phyloP scores from a whole-genome alignment of 345 rosid genomes.

The Passiflora organensis region DNA sequence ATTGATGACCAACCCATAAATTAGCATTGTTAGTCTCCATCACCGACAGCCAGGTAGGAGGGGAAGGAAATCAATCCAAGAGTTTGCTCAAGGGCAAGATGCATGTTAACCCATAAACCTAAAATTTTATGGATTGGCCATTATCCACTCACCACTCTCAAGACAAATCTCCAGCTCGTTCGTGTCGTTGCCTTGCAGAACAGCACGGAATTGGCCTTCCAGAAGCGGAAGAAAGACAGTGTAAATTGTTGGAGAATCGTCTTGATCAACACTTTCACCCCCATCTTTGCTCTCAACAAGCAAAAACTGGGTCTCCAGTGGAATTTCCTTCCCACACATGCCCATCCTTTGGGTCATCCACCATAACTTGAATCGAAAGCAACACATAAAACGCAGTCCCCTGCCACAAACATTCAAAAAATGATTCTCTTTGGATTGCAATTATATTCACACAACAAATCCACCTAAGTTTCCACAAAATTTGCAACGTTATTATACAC shows the following conservation, averaged over 20 bases:
- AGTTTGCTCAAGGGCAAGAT: slow-evolving; percentile 8
- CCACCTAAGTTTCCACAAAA: too few relatives aligned
- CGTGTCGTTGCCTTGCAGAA: slow-evolving; percentile 78
- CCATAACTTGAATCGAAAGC: slow-evolving; percentile 96
- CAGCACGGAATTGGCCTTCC: slow-evolving; percentile 95
- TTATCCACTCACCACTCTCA: slow-evolving; percentile 83
- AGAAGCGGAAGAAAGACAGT: slow-evolving; percentile 91
- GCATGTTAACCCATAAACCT: slow-evolving; percentile 11
- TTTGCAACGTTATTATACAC: too few relatives aligned
- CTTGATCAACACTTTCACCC: slow-evolving; percentile 42
- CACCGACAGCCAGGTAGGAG: slow-evolving; percentile 15
- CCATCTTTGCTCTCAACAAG: slow-evolving; percentile 73
- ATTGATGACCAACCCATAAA: slow-evolving; percentile 16
- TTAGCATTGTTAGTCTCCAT: slow-evolving; percentile 15
- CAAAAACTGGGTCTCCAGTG: slow-evolving; percentile 96
- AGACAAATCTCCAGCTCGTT: slow-evolving; percentile 87
- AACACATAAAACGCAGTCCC: slow-evolving; percentile 75
- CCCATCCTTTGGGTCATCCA: slow-evolving; percentile 99
- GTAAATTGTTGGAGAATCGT: slow-evolving; percentile 57
- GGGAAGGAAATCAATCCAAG: slow-evolving; percentile 16
- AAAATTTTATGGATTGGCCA: slow-evolving; percentile 15
- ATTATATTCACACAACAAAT: too few relatives aligned
- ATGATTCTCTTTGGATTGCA: too few relatives aligned
- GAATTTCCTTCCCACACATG: slow-evolving; percentile 75
- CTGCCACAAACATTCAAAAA: slow-evolving; percentile 33